Evolutionary conservation across 306 rosid genomes (phyloP).

Genomic region (Malus asiatica): DNA sequence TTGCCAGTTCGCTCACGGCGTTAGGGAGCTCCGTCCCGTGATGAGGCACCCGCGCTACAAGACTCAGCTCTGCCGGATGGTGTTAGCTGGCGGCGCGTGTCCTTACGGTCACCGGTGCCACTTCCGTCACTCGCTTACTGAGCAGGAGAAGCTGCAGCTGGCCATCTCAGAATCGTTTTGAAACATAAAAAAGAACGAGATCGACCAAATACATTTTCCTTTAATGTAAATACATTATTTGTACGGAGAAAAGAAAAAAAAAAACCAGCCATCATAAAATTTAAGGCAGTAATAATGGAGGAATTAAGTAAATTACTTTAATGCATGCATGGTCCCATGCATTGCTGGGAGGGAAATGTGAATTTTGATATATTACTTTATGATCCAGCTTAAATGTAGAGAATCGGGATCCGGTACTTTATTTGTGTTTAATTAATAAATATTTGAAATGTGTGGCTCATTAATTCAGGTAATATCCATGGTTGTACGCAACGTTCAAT

Average conservation of each 20-base stretch:
- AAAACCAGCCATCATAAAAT: neutral
- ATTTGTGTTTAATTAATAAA: neutral
- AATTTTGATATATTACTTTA: too few species aligned
- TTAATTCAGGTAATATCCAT: too few species aligned
- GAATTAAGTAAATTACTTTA: neutral
- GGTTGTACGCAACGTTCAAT: neutral
- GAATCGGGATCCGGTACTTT: neutral
- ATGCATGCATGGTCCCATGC: neutral
- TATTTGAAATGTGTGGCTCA: too few species aligned
- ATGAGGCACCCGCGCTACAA: slow-evolving; percentile 95
- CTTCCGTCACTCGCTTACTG: slow-evolving; percentile 88
- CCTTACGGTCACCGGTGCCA: slow-evolving; percentile 95
- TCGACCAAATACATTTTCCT: too few species aligned
- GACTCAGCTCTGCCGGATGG: slow-evolving; percentile 92
- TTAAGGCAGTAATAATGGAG: neutral
- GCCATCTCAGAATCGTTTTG: neutral
- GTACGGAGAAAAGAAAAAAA: too few species aligned
- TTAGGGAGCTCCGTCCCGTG: slow-evolving; percentile 82
- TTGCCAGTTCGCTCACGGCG: slow-evolving; percentile 88
- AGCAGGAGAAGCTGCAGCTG: slow-evolving; percentile 36
- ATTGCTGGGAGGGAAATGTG: neutral
- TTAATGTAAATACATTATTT: neutral
- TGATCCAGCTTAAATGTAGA: neutral
- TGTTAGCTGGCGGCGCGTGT: slow-evolving; percentile 57
- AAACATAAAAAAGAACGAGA: neutral